A percentile compares a stretch with the other conserved stretches of the same genome.
Evolutionary conservation across 306 rosid genomes (phyloP).

Genomic region (Acacia acuminata): DNA sequence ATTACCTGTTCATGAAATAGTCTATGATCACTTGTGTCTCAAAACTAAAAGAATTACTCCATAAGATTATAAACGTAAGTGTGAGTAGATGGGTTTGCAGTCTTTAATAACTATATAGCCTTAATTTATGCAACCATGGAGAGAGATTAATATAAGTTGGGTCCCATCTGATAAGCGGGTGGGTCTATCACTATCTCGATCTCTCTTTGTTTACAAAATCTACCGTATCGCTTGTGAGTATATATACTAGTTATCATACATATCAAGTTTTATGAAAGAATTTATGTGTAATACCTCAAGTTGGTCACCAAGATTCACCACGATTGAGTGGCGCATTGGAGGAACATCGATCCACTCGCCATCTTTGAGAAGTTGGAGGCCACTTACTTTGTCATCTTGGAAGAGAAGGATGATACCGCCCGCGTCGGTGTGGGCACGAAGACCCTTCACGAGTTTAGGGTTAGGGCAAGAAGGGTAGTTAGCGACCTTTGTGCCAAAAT

Average conservation of each 20-base stretch:
- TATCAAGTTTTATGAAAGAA: no score
- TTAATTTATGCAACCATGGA: no score
- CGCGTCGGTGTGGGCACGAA: slow-evolving; percentile 73
- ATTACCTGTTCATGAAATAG: slow-evolving; percentile 42
- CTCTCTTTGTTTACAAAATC: not conserved
- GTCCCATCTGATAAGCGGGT: no score
- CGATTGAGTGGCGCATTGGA: slow-evolving; percentile 65
- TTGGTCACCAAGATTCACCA: slow-evolving; percentile 63
- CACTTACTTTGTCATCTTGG: slow-evolving; percentile 70
- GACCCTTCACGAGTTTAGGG: slow-evolving; percentile 66
- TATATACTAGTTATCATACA: no score
- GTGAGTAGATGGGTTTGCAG: no score
- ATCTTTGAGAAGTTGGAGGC: slow-evolving; percentile 62
- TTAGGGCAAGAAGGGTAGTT: slow-evolving; percentile 68
- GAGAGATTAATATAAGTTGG: no score
- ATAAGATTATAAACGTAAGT: no score
- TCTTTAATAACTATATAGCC: no score
- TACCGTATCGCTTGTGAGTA: not conserved
- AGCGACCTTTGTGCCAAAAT: slow-evolving; percentile 66
- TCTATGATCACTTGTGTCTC: not conserved
- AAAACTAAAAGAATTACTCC: no score
- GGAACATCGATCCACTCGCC: slow-evolving; percentile 64
- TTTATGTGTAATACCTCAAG: slow-evolving; percentile 39
- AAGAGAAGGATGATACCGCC: slow-evolving; percentile 67
- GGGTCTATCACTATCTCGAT: no score